phyloP scores from a whole-genome alignment of 1,139 yeast species.

The Debaryomyces nepalensis region DNA sequence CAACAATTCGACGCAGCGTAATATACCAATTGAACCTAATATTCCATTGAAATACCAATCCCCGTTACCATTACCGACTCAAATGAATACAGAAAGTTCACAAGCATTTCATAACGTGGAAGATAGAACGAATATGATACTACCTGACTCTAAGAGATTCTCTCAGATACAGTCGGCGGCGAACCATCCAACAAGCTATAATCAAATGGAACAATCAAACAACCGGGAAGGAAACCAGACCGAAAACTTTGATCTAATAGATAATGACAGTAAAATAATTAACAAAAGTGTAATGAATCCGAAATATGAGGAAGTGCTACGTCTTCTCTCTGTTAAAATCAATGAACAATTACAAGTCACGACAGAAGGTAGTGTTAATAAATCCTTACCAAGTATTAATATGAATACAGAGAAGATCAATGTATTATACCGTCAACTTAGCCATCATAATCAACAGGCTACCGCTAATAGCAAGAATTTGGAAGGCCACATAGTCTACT shows the following conservation, averaged over 20 bases:
- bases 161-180: too few relatives aligned
- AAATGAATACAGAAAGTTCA: constrained; percentile 1
- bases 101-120: background rate
- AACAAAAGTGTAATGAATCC: background rate
- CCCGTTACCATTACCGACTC: constrained; percentile 41
- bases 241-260: constrained; percentile 25
- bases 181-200: too few relatives aligned
- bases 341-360: constrained; percentile 24
- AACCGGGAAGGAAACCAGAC: background rate
- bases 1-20: constrained; percentile 33
- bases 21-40: background rate
- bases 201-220: background rate
- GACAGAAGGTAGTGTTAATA: constrained; percentile 11
- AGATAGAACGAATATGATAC: too few relatives aligned
- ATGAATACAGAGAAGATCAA: constrained; percentile 29
- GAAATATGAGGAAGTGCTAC: constrained; percentile 15
- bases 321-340: constrained; percentile 28
- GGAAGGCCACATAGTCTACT: constrained; percentile 37
- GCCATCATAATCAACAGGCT: constrained; percentile 45
- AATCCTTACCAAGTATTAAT: constrained; percentile 22
- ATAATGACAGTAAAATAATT: constrained; percentile 20
- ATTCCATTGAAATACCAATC: constrained; percentile 45
- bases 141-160: too few relatives aligned
- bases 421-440: constrained; percentile 38
- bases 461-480: constrained; percentile 39